phyloP scores from a whole-genome alignment of 257 asterid genomes.

The Catharanthus roseus region DNA sequence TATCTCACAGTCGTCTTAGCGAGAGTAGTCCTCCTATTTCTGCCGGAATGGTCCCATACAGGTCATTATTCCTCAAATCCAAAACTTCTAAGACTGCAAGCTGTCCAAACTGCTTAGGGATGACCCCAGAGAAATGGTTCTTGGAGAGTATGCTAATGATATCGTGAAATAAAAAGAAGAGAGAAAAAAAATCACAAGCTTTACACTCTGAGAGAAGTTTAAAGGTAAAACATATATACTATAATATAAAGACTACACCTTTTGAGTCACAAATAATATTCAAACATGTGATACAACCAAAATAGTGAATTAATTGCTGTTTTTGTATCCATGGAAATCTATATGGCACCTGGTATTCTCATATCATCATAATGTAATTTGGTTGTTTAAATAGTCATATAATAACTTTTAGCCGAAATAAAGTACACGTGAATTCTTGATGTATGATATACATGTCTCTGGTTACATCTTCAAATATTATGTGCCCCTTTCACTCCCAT shows the following conservation, averaged over 20 bases:
- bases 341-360: not conserved
- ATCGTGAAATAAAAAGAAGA: not conserved
- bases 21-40: slow-evolving; percentile 61
- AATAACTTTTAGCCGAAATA: not conserved
- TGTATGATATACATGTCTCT: not conserved
- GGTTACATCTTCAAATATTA: not conserved
- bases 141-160: slow-evolving; percentile 41
- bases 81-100: slow-evolving; percentile 56
- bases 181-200: not conserved
- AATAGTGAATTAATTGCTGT: not conserved
- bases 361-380: not conserved
- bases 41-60: slow-evolving; percentile 69
- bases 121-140: slow-evolving; percentile 61
- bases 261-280: not conserved
- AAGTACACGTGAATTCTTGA: not conserved
- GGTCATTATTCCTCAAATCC: slow-evolving; percentile 68
- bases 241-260: not conserved
- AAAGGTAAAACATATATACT: not conserved
- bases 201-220: not conserved
- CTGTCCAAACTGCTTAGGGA: slow-evolving; percentile 63
- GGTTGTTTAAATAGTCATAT: not conserved
- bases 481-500: not conserved
- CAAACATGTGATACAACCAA: not conserved
- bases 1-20: slow-evolving; percentile 59
- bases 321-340: not conserved